Evolutionary conservation across 768 basidiomycete genomes (phyloP).

Genomic region (Lactifluus piperatus): DNA sequence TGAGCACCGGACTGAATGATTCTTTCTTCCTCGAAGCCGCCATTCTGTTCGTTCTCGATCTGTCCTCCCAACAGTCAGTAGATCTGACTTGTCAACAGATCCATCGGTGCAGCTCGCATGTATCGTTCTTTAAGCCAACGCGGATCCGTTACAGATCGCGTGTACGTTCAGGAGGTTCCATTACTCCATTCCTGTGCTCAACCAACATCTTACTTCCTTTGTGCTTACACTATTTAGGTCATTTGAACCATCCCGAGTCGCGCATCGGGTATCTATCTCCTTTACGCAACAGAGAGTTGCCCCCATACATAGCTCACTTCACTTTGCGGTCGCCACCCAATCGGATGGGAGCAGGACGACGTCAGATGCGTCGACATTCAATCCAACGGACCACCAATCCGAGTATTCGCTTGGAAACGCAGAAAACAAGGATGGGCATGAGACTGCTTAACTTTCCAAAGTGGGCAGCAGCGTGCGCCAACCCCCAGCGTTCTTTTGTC

Average conservation of each 20-base stretch:
- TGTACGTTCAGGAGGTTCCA: neutral
- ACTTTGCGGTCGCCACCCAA: neutral
- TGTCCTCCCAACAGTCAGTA: neutral
- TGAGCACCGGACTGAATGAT: neutral
- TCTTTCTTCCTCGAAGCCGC: neutral
- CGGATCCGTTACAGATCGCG: neutral
- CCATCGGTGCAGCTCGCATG: conserved; percentile 1
- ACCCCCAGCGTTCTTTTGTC: too few species aligned
- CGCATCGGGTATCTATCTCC: too few species aligned
- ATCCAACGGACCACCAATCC: neutral
- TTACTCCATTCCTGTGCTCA: neutral
- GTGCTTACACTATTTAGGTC: neutral
- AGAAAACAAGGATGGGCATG: too few species aligned
- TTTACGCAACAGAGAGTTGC: neutral
- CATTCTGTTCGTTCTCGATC: neutral
- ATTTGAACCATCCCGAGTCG: too few species aligned
- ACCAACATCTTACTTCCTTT: neutral
- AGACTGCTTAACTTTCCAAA: too few species aligned
- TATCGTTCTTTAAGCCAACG: neutral
- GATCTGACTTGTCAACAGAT: neutral
- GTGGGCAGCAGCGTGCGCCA: too few species aligned
- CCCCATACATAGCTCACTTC: neutral
- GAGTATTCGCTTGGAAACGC: too few species aligned
- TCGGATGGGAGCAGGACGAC: neutral
- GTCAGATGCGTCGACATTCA: neutral